Conservation (phyloP, 441 rosid species). For the Populus hybrid region DNA sequence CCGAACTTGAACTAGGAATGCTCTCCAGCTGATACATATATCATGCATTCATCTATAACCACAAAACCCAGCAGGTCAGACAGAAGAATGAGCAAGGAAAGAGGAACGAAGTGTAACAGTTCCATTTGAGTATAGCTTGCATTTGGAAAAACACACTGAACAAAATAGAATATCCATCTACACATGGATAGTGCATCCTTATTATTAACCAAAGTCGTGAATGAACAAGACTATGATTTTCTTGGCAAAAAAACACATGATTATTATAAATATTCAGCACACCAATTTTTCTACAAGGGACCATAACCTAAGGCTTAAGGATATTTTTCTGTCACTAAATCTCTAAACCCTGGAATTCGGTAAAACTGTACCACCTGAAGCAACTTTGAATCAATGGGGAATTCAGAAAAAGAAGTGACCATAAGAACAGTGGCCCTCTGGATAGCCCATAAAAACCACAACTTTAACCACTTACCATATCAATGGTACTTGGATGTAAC, state of each 20-base stretch:
- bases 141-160: constrained; percentile 6
- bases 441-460: neutral
- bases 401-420: neutral
- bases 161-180: neutral
- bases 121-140: neutral
- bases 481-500: neutral
- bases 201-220: neutral
- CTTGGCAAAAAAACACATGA: neutral
- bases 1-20: constrained; percentile 42
- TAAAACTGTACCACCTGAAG: neutral
- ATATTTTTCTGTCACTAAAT: neutral
- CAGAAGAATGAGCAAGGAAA: constrained; percentile 1
- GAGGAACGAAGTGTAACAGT: neutral
- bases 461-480: neutral
- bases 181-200: neutral
- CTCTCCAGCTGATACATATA: constrained; percentile 43
- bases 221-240: neutral
- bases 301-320: neutral
- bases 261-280: neutral
- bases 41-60: constrained; percentile 32
- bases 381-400: neutral
- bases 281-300: neutral
- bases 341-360: neutral
- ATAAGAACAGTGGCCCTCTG: neutral
- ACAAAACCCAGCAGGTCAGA: constrained; percentile 13